Evolutionary conservation across 2,329 filamentous ascomycete species (phyloP).

Genomic region (Furcasterigmium furcatum): DNA sequence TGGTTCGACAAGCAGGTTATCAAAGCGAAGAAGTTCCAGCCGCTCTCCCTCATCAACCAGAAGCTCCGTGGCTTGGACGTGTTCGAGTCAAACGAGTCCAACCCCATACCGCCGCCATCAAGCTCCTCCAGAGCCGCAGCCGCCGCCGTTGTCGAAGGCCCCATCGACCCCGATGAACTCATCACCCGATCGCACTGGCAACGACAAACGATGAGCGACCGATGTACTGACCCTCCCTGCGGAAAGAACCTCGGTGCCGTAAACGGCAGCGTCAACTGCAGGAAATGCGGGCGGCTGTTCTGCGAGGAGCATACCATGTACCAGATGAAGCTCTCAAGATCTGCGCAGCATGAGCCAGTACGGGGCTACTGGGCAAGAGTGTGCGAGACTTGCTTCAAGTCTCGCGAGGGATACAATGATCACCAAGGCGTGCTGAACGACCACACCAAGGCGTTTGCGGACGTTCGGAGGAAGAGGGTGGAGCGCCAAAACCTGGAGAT

Average conservation of each 20-base stretch:
- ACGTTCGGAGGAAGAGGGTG: conserved; percentile 70
- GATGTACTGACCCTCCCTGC: conserved; percentile 85
- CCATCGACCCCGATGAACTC: conserved; percentile 80
- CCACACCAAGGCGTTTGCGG: conserved; percentile 68
- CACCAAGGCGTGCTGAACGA: conserved; percentile 70
- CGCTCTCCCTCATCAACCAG: conserved; percentile 86
- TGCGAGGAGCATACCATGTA: conserved; percentile 99
- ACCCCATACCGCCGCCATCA: conserved; percentile 20
- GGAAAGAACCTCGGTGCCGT: conserved; percentile 74
- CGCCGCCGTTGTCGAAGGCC: conserved; percentile 37
- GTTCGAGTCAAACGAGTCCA: conserved; percentile 85
- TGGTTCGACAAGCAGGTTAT: conserved; percentile 96
- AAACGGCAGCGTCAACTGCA: conserved; percentile 86
- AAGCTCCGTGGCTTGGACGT: conserved; percentile 90
- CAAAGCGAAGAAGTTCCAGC: conserved; percentile 91
- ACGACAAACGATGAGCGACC: conserved; percentile 66
- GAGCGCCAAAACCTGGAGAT: conserved; percentile 86
- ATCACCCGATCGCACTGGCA: conserved; percentile 92
- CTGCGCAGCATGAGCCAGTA: conserved; percentile 85
- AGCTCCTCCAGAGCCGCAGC: conserved; percentile 22
- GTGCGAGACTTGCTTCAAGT: conserved; percentile 99
- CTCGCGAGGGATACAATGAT: conserved; percentile 91
- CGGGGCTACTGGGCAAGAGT: conserved; percentile 91
- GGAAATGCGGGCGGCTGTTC: conserved; percentile 88
- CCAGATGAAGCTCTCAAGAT: conserved; percentile 93